A percentile compares a stretch with the other conserved stretches of the same genome.
Evolutionary conservation across 345 rosid genomes (phyloP).

Genomic region (Bruguiera sexangula): DNA sequence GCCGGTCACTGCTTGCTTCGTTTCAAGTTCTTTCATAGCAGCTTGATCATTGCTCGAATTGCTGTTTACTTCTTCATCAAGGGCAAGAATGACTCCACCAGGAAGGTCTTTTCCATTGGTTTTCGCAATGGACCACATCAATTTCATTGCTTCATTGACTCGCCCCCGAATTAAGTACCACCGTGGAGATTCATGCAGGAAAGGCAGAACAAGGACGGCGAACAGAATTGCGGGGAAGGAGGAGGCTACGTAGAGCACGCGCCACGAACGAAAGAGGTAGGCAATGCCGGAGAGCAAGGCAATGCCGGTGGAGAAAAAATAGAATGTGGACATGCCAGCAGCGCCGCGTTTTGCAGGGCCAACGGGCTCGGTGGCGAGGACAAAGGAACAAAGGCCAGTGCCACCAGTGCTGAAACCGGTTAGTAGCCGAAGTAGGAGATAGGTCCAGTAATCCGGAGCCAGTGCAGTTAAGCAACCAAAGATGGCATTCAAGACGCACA

Average conservation of each 20-base stretch:
- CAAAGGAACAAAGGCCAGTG: conserved; percentile 79
- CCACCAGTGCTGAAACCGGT: conserved; percentile 97
- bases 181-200: conserved; percentile 78
- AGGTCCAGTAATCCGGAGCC: conserved; percentile 64
- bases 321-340: conserved; percentile 97
- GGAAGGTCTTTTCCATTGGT: conserved; percentile 58
- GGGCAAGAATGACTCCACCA: conserved; percentile 49
- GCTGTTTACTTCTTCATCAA: conserved; percentile 56
- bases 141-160: conserved; percentile 59
- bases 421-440: conserved; percentile 59
- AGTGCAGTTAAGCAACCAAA: conserved; percentile 75
- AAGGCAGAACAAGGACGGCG: conserved; percentile 61
- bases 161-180: conserved; percentile 88
- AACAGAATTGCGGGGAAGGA: conserved; percentile 73
- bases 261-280: conserved; percentile 67
- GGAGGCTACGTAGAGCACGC: conserved; percentile 64
- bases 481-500: conserved; percentile 63
- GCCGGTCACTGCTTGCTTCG: conserved; percentile 44
- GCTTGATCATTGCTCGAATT: conserved; percentile 3
- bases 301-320: conserved; percentile 82
- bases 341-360: conserved; percentile 84
- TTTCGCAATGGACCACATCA: conserved; percentile 66
- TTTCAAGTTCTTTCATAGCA: conserved; percentile 9
- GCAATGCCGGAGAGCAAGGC: conserved; percentile 67
- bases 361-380: conserved; percentile 77